Conservation (phyloP, 148 eudicot species). For the Nyssa sinensis region DNA sequence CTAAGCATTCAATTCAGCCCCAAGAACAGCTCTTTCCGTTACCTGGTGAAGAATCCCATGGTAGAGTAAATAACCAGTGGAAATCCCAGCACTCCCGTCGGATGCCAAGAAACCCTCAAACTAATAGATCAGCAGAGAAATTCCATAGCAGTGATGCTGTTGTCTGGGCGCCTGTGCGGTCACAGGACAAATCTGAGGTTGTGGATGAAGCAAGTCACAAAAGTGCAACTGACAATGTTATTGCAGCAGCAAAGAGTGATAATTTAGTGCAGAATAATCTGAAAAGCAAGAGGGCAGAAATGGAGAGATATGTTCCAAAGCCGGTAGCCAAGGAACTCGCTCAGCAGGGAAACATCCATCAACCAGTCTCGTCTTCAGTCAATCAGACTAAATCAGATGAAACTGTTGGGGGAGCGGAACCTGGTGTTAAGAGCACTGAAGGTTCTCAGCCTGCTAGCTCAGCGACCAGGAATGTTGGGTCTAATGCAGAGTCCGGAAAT, state of each 20-base stretch:
- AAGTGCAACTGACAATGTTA: constrained; percentile 27
- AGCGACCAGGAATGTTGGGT: constrained; percentile 22
- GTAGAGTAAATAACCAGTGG: constrained; percentile 45
- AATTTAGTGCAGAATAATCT: constrained; percentile 40
- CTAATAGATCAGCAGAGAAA: constrained; percentile 50
- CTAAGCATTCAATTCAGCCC: constrained; percentile 32
- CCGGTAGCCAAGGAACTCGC: constrained; percentile 85
- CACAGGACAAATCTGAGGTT: constrained; percentile 51
- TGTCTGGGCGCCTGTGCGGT: constrained; percentile 87
- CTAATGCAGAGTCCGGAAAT: constrained; percentile 34
- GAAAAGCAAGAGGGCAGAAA: constrained; percentile 91
- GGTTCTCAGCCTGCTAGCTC: constrained; percentile 22
- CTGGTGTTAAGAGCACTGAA: constrained; percentile 35
- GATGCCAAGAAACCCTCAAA: constrained; percentile 56
- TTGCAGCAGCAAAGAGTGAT: constrained; percentile 35
- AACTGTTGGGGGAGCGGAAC: constrained; percentile 30
- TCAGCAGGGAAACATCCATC: constrained; percentile 62
- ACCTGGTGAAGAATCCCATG: constrained; percentile 45
- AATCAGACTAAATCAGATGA: constrained; percentile 37
- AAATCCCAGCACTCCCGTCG: constrained; percentile 68
- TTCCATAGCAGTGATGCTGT: constrained; percentile 46
- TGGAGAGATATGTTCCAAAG: constrained; percentile 94
- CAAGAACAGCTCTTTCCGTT: constrained; percentile 33
- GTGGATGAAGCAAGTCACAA: constrained; percentile 36
- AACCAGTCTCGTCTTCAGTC: constrained; percentile 27